A percentile compares a stretch with the other conserved stretches of the same genome.
Evolutionary conservation across 75 land plant species (phyloP).

Genomic region (Picea sitchensis): DNA sequence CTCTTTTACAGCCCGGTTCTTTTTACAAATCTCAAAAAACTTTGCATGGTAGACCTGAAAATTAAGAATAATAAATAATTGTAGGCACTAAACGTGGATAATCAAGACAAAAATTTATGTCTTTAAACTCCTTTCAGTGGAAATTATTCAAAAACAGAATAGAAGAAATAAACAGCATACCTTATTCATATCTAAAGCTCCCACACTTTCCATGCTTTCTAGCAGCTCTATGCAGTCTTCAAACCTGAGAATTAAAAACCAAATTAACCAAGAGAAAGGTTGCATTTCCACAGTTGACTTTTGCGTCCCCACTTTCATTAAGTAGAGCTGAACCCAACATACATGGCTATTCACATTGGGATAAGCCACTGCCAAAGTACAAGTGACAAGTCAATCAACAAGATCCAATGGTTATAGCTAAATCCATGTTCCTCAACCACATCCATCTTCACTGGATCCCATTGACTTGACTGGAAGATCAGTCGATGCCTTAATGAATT

Average conservation of each 20-base stretch:
- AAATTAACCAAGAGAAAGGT: neutral
- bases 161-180: slow-evolving; percentile 22
- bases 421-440: neutral
- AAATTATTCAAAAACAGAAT: neutral
- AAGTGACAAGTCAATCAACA: neutral
- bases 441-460: neutral
- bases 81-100: slow-evolving; percentile 5
- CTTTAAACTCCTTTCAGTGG: neutral
- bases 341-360: neutral
- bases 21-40: slow-evolving; percentile 71
- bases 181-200: slow-evolving; percentile 73
- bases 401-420: neutral
- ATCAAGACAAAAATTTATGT: neutral
- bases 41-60: slow-evolving; percentile 77
- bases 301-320: neutral
- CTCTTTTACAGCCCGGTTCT: slow-evolving; percentile 65
- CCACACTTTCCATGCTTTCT: slow-evolving; percentile 62
- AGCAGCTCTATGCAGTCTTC: slow-evolving; percentile 69
- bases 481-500: neutral
- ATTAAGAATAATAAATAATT: slow-evolving; percentile 1
- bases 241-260: slow-evolving; percentile 41
- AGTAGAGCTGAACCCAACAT: neutral
- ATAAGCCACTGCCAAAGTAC: neutral
- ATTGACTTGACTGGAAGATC: neutral
- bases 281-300: neutral